Base-by-base conservation (phyloP, 2,329 filamentous ascomycete genomes). In the Apiospora hydei region DNA sequence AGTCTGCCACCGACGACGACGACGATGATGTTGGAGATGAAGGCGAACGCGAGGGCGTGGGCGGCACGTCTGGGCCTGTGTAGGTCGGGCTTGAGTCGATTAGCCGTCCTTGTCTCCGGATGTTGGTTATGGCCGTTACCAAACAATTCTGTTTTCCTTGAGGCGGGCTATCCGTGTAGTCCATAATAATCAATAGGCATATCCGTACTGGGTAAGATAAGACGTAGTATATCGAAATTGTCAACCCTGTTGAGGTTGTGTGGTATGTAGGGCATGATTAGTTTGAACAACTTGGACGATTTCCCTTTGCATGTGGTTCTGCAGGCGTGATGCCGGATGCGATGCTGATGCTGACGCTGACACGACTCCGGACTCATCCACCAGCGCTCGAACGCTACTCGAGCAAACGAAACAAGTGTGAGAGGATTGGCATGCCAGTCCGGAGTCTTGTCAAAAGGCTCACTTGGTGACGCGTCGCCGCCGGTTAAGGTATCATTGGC, bases 401-500 rank as follows among this genome's bases (percentile, higher is more conserved):
- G 34, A 38, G 5, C 5, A 6, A 38, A 8, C 34, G 7, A 38
- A 38, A 5, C 34, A 38, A 38, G 34, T 38, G 34, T 38, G 34
- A 5, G 34, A 8, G 7, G 34, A 38, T 8, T 38, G 34, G 5
- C 34, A 8, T 38, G 34, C 5, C 7, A 8, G 34, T 38, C 34
- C 34, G 34, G 34, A 38, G 34, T 38, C 21, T 49, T n/a, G 7
- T n/a, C 18, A 11, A 11, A 21, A 3, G 18, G 8, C 18, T 5
- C 18, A 13, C 34, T 5, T 64, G 16, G 57, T 38, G 57, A 64
- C 57, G 57, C 57, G 57, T 64, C 34, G 16, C 8, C 34, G 30
- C 41, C n/a, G 57, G 57, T 1, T 7, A 41, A 64, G 57, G 57
- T 64, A 64, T 34, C 57, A 64, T 64, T n/a, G 53, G 18, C 53